Base-by-base conservation (phyloP, 768 basidiomycete genomes). In the Phanerochaete carnosa region DNA sequence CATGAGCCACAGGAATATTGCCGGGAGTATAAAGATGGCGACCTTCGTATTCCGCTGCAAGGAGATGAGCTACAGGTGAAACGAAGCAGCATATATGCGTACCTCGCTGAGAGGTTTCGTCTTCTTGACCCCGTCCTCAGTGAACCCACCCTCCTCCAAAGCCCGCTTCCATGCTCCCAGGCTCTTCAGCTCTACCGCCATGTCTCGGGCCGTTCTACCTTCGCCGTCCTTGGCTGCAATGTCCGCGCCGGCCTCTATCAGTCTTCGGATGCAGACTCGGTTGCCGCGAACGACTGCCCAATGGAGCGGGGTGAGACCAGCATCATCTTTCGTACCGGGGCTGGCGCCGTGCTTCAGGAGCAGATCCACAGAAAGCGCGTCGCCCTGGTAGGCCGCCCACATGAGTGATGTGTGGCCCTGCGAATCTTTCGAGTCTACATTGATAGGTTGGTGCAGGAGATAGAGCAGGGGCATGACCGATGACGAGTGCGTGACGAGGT, bases 371-470 rank as follows among this genome's bases (percentile, higher is more conserved):
- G 92, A 94, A 33, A 98, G 83, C 1, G 94, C 95, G 69, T 99
- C 97, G 49, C 97, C 97, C 72, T 99, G 97, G 74, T 98, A 99
- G 9, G 94, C 93, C 5, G 97, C 97, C 97, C 97, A 99, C 93
- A 98, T 97, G 53, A 98, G 80, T 0, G 92, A 82, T 0, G 96
- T 97, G 70, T 98, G 97, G 0, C 97, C 97, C 68, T 93, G 90
- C 1, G 87, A 79, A 72, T 99, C 97, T 43, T 87, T 83, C 50
- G 89, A 89, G 71, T 99, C 97, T 60, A 98, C 89, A 45, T 86
- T 88, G 63, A 99, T 84, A 2, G 95, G 95, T 71, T 98, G 95
- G 70, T 96, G 93, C 6, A 98, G 81, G 26, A 97, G 79, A 69
- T 94, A 95, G 37, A 98, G 78, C 37, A 99, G 73, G 0, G 97